Percentiles rank a stretch among this genome's conserved stretches.
Conservation (phyloP, 805 yeast genomes). For the Pichia gijzeniarum region DNA sequence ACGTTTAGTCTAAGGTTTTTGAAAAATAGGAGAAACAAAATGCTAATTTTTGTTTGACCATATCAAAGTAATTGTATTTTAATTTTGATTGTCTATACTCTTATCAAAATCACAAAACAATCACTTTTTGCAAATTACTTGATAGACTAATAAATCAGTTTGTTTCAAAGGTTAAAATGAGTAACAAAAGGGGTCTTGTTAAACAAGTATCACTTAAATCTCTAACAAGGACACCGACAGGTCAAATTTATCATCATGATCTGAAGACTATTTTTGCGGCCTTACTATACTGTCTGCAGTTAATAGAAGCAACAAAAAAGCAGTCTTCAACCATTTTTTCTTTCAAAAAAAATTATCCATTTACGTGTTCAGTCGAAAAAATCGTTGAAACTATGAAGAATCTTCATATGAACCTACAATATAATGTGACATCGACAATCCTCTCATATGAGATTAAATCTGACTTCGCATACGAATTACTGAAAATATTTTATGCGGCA, state of each 20-base stretch:
- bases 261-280: slow-evolving; percentile 54
- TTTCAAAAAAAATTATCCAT: slow-evolving; percentile 35
- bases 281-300: slow-evolving; percentile 36
- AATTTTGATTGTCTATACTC: too few species aligned
- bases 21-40: too few species aligned
- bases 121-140: too few species aligned
- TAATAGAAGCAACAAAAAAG: slow-evolving; percentile 18
- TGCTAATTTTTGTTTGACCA: too few species aligned
- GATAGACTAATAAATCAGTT: too few species aligned
- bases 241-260: slow-evolving; percentile 49
- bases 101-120: too few species aligned
- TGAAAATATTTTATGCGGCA: slow-evolving; percentile 50
- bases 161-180: too few species aligned
- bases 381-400: slow-evolving; percentile 49
- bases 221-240: slow-evolving; percentile 40
- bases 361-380: slow-evolving; percentile 42
- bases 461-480: slow-evolving; percentile 41
- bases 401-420: slow-evolving; percentile 42
- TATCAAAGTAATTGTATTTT: too few species aligned
- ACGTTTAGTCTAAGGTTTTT: too few species aligned
- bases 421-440: slow-evolving; percentile 44
- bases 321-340: not conserved
- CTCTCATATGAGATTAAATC: slow-evolving; percentile 47
- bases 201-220: slow-evolving; percentile 10
- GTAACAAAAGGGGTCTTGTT: not conserved